Base-by-base conservation (phyloP, 352 stramenopile genomes). In the Phytophthora nicotianae region DNA sequence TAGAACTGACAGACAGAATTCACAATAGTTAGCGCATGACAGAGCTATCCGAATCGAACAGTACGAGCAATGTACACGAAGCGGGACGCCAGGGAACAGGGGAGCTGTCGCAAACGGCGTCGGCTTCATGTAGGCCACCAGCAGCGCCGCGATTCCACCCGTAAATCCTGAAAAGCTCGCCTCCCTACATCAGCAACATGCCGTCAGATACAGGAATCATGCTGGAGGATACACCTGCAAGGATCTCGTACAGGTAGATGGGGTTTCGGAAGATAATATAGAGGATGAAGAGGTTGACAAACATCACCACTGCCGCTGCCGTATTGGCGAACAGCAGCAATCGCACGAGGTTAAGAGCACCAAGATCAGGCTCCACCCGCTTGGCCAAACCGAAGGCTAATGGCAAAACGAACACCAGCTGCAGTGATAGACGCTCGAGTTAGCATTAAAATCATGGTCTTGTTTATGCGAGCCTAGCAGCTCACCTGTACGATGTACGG, bases 261-360 rank as follows among this genome's bases (percentile, higher is more conserved):
- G 87, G 83, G 27, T 93, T 55, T 14, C 87, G 83, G 54, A 93
- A 89, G 49, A 96, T 68, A 37, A 96, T 88, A 69, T 94, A 96
- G 37, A 96, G 61, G 32, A 72, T 69, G 50, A 96, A 93, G 35
- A 94, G 76, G 58, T 91, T 77, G 26, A 88, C 68, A 51, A 96
- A 96, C 33, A 94, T 75, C 58, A 90, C 42, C 16, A 92, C 62
- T n/a, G 70, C 87, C 24, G 86, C 73, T 37, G 87, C 62, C 17
- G 72, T 84, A 57, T 93, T 91, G 32, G 83, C 83, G 33, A 95
- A 92, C 16, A 91, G 58, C 23, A 96, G 61, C 66, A 96, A 50
- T 23, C 85, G 84, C 35, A 82, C 59, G 29, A 94, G 54, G 38
- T 86, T 82, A 1, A 88, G 20, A 11, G 83, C 58, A 1, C 88